Percentiles rank a stretch among this genome's conserved stretches.
Conservation (phyloP, 2,329 filamentous ascomycete genomes). For the Dactylellina cionopaga region DNA sequence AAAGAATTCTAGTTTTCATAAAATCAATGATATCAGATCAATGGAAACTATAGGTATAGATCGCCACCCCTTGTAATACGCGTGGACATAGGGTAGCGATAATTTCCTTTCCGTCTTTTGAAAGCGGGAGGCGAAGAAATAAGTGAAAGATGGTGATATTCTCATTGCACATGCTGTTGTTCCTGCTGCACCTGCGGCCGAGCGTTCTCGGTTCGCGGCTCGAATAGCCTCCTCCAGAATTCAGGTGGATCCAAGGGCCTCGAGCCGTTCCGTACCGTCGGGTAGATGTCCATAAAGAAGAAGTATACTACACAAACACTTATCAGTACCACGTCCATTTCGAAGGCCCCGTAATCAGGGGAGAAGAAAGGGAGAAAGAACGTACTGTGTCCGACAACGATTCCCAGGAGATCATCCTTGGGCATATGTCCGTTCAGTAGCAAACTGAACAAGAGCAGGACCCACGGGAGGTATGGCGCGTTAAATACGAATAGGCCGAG, state of each 20-base stretch:
- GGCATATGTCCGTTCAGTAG: conserved; percentile 89
- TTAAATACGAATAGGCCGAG: conserved; percentile 89
- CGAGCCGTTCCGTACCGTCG: conserved; percentile 83
- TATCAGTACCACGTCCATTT: conserved; percentile 7
- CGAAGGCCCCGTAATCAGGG: neutral
- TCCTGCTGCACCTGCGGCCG: conserved; percentile 5
- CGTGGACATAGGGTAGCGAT: no score
- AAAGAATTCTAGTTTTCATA: no score
- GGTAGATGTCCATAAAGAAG: conserved; percentile 97
- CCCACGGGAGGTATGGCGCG: conserved; percentile 94
- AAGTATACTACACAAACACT: conserved; percentile 75
- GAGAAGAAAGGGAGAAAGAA: conserved; percentile 11
- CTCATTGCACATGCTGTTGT: conserved; percentile 16
- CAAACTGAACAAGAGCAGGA: conserved; percentile 89
- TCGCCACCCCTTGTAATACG: neutral
- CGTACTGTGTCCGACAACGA: conserved; percentile 84
- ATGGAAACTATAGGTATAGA: neutral
- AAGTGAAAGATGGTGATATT: neutral
- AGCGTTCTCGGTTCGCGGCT: conserved; percentile 60
- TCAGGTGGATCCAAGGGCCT: conserved; percentile 86
- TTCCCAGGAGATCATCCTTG: conserved; percentile 95
- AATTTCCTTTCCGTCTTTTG: neutral
- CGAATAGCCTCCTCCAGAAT: conserved; percentile 91
- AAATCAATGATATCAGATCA: no score
- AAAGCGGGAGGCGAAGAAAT: neutral